These are phyloP conservation scores for Suhomyces bribrorum DNA, from an alignment of 1,139 yeast genomes.

Conservation along the genomic window DNA sequence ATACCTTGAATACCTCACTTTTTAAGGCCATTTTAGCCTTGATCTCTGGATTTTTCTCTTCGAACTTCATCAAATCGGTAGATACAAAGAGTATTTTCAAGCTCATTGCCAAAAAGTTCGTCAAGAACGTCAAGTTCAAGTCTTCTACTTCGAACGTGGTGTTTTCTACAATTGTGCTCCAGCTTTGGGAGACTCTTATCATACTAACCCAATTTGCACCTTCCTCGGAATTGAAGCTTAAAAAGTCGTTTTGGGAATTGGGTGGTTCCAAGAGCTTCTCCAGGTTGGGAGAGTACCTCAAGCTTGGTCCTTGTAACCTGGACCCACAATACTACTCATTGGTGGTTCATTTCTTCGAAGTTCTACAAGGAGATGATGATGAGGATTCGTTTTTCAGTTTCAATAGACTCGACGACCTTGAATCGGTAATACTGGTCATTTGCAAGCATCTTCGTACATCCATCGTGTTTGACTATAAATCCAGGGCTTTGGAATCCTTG, in stretches of 20 bases:
- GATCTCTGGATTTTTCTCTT: conserved; percentile 25
- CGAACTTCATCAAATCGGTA: conserved; percentile 16
- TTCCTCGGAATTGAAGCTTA: conserved; percentile 25
- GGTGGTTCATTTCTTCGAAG: conserved; percentile 24
- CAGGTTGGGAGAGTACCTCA: conserved; percentile 47
- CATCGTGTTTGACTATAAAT: conserved; percentile 21
- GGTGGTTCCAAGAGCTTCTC: conserved; percentile 45
- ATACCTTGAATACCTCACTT: conserved; percentile 43
- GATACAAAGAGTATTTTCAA: conserved; percentile 41
- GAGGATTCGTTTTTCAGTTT: conserved; percentile 21
- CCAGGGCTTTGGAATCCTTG: conserved; percentile 24
- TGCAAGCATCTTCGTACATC: conserved; percentile 20
- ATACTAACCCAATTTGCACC: conserved; percentile 35
- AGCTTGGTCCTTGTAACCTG: conserved; percentile 55
- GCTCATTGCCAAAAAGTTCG: conserved; percentile 46
- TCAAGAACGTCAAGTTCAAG: conserved; percentile 53
- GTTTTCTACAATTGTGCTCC: conserved; percentile 47
- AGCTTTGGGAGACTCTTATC: conserved; percentile 50
- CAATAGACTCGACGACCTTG: conserved; percentile 20
- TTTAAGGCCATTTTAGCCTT: conserved; percentile 47
- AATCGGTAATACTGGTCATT: conserved; percentile 19
- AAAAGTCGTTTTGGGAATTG: conserved; percentile 54
- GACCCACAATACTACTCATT: conserved; percentile 47
- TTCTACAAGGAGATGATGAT: conserved; percentile 11
- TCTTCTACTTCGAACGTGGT: conserved; percentile 33